Evolutionary conservation across 2,329 filamentous ascomycete species (phyloP).

Genomic region (Arthrobotrys sphaeroides): DNA sequence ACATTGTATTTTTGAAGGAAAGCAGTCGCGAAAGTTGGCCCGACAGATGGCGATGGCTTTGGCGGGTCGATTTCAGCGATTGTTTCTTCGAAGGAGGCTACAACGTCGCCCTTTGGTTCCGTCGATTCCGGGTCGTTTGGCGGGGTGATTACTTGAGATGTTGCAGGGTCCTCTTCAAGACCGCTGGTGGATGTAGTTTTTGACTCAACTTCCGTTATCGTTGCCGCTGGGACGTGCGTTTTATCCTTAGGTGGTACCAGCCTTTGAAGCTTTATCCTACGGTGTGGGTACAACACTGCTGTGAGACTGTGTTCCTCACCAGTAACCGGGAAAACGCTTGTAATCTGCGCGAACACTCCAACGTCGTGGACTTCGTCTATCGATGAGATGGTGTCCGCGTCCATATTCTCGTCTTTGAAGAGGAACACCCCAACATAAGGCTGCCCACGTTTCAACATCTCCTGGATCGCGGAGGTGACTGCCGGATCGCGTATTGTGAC

Average conservation of each 20-base stretch:
- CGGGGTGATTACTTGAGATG: constrained; percentile 70
- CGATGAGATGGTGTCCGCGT: constrained; percentile 91
- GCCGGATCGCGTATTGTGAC: constrained; percentile 95
- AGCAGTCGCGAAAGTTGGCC: constrained; percentile 67
- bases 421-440: constrained; percentile 97
- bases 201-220: constrained; percentile 58
- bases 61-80: constrained; percentile 67
- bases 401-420: constrained; percentile 94
- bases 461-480: constrained; percentile 89
- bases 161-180: constrained; percentile 65
- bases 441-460: constrained; percentile 96
- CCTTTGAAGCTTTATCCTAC: constrained; percentile 87
- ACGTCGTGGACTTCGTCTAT: constrained; percentile 92
- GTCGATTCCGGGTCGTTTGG: constrained; percentile 62
- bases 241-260: constrained; percentile 73
- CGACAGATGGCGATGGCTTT: constrained; percentile 58
- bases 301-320: constrained; percentile 87
- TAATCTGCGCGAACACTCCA: constrained; percentile 93
- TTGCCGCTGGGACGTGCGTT: constrained; percentile 62
- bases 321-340: constrained; percentile 86
- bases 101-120: constrained; percentile 84
- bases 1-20: constrained; percentile 92
- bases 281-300: constrained; percentile 93
- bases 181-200: constrained; percentile 62
- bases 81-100: constrained; percentile 93